Evolutionary conservation across 441 rosid genomes (phyloP), one percentile per base, ranked within the genome.

Genomic region (Hypseocharis bilobata): DNA sequence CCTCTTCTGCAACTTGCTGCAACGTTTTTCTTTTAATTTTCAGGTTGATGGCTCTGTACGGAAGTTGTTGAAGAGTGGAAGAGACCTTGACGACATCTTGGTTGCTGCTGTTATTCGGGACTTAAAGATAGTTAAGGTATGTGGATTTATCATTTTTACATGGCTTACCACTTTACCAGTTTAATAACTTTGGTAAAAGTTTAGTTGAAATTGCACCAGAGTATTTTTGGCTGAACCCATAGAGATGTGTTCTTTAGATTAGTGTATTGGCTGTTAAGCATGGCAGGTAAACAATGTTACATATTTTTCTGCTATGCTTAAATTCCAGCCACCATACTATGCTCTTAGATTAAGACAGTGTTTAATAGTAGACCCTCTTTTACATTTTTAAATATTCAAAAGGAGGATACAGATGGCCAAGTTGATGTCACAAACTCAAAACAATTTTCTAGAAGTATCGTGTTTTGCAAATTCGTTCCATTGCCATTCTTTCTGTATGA

Each of bases 121-220:
- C 80, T 83, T 92, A 77, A 92, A 89, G 80, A 58, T 63, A 70
- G 82, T 92, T 82, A 76, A 80, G 86, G 98, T 92, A 73, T 76
- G 65, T 63, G 69, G 34, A 70, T 75, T 70, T 19, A 72, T 20
- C 52, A 29, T 73, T n/a, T 57, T 49, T 54, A 58, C 36, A 8
- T 64, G 26, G 44, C 72, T 69, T 40, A 45, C 57, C 26, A 65
- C 51, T 67, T 20, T 62, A 4, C 32, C 19, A 27, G 36, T 45
- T 51, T 61, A 27, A 51, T 67, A 52, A 29, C 60, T 52, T 73
- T 57, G 38, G 19, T 47, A 64, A 65, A 72, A 63, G 58, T 38
- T 62, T 64, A 40, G 26, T 62, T 47, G 40, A 70, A 67, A 45
- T 47, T 47, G 49, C 11, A 0, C 65, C 42, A 59, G 26, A 69